Evolutionary conservation across 768 basidiomycete species (phyloP), one percentile per base, ranked within the genome.

Genomic region (Lentinus brumalis): DNA sequence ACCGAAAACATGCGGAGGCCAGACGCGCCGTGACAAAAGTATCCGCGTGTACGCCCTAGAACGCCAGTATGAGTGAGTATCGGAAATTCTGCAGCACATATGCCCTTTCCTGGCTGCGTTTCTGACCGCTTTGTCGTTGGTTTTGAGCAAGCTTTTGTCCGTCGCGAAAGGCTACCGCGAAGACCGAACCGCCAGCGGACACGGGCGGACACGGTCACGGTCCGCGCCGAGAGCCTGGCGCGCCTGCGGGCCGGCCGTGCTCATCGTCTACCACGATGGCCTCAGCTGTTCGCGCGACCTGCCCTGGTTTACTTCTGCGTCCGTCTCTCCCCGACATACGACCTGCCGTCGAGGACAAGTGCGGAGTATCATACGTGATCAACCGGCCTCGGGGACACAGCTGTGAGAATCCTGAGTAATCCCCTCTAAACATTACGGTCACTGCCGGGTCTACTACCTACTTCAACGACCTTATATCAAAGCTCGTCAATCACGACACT

Each of bases 1-100:
- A 52, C 57, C 54, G 57, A 55, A 63, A 63, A 63, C 62, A 63
- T 59, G 62, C 35, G 62, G 62, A 51, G 32, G 57, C 57, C 18
- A 54, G 57, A 31, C 57, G 57, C 53, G 57, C 53, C 26, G 57
- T 52, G 62, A 52, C 62, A 56, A 63, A 41, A 45, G 49, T 21
- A 15, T 21, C 57, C 56, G 57, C 31, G 62, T 30, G 57, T 50
- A 54, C 44, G 62, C 57, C 57, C 62, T 59, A 47, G 62, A 59
- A 63, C 62, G 58, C 51, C 56, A 52, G 16, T 41, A 42, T 41
- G 51, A 51, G 57, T 54, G 50, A 45, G 16, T 30, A n/a, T 41
- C 53, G 50, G 57, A 49, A 38, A 47, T 39, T 59, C 45, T 38
- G 41, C 50, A 26, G 42, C 40, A 14, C 39, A 38, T 16, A 18